Percentiles rank a stretch among this genome's conserved stretches.
These are phyloP conservation scores for Nymphaea colorata DNA, from an alignment of 164 flowering plant genomes.

Conservation along the genomic window DNA sequence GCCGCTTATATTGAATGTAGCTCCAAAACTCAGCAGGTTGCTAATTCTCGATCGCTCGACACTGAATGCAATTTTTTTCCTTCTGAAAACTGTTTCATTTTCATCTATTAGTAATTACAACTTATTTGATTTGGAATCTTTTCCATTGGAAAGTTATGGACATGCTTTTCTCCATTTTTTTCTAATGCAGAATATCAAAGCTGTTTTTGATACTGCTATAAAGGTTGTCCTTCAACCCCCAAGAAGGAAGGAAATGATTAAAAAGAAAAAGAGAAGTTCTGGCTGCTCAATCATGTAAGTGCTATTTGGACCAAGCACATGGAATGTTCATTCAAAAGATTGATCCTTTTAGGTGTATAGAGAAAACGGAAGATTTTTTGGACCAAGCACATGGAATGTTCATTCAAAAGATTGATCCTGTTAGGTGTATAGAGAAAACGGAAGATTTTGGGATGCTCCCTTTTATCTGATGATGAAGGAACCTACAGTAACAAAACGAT, in stretches of 20 bases:
- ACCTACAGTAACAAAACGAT: no score
- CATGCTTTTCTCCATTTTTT: not conserved
- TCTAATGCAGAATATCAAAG: constrained; percentile 68
- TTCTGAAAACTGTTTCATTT: no score
- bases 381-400: not conserved
- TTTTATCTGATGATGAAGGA: not conserved
- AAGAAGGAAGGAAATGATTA: constrained; percentile 68
- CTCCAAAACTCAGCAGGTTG: constrained; percentile 98
- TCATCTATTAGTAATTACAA: not conserved
- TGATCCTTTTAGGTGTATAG: not conserved
- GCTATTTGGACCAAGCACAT: not conserved
- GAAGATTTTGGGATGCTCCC: not conserved
- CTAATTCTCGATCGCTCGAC: not conserved
- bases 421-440: not conserved
- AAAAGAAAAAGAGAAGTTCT: constrained; percentile 51
- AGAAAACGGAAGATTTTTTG: not conserved
- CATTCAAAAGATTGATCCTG: not conserved
- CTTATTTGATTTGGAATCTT: not conserved
- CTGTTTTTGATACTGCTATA: constrained; percentile 97
- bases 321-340: not conserved
- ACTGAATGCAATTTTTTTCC: not conserved
- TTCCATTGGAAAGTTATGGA: not conserved
- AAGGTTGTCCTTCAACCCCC: constrained; percentile 98
- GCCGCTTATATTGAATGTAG: constrained; percentile 97
- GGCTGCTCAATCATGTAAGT: constrained; percentile 67